Base-by-base conservation (phyloP, 345 rosid genomes). In the Melaleuca alternifolia region DNA sequence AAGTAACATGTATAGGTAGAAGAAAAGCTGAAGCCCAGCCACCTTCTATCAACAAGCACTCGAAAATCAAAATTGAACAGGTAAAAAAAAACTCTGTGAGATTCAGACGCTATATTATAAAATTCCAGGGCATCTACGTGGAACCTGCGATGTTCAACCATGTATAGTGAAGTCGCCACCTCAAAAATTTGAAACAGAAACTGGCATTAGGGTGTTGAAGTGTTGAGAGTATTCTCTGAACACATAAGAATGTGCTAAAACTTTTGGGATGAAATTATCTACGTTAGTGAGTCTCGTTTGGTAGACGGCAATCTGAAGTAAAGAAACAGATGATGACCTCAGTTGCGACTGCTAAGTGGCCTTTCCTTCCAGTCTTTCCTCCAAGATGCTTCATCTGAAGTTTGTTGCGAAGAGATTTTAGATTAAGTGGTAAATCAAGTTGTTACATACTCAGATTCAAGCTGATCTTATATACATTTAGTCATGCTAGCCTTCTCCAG, bases 81-180 rank as follows among this genome's bases (percentile, higher is more conserved):
- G 44, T 62, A 21, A 37, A 65, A 33, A 23, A 41, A 65, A 33
- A 16, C 33, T 21, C 46, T 10, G 3, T 1, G 18, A 33, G 77
- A 65, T 65, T 33, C 41, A 82, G 20, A 81, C 15, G 10, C 16
- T 82, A 85, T 91, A 96, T 98, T 97, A 90, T 93, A 97, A 90
- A 95, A 97, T 89, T 97, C 99, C 88, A 95, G 93, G 59, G 99
- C 94, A 89, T 96, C 99, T 87, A 98, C 93, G 48, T 93, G 95
- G 61, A 98, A 91, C 89, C 94, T 97, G 46, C 96, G 92, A 91
- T 95, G 91, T 91, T 97, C 98, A 81, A 95, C 99, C 99, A 92
- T 93, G 76, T 90, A 93, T 84, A 96, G 98, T 7, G 98, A 96
- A 87, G 99, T 97, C 75, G 97, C 99, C 86, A 96, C 99, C 91